Percentiles rank a stretch among this genome's conserved stretches.
Evolutionary conservation across 208 protist genomes (phyloP).

Genomic region (Wallacemonas sp.): DNA sequence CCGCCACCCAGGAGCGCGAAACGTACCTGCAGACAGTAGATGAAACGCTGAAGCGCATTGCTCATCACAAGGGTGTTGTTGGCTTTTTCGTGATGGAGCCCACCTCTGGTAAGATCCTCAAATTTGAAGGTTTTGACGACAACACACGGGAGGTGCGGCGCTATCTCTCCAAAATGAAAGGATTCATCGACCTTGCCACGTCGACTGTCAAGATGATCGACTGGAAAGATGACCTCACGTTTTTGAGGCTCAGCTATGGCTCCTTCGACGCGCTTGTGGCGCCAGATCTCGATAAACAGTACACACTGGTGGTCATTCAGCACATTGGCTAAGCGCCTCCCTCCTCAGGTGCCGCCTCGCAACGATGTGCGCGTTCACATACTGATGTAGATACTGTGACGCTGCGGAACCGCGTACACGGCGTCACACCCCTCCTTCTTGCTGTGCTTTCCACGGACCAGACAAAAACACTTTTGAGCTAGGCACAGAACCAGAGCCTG

Average conservation of each 20-base stretch:
- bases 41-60: constrained; percentile 67
- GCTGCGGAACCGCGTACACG: too few relatives aligned
- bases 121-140: constrained; percentile 55
- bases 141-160: constrained; percentile 34
- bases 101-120: constrained; percentile 47
- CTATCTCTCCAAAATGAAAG: constrained; percentile 64
- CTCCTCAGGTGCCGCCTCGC: too few relatives aligned
- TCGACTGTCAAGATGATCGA: constrained; percentile 80
- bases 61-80: constrained; percentile 69
- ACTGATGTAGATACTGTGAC: too few relatives aligned
- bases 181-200: constrained; percentile 60
- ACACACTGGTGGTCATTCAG: constrained; percentile 79
- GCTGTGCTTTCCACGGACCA: too few relatives aligned
- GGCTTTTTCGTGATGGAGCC: constrained; percentile 82
- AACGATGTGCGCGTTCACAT: neutral
- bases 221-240: constrained; percentile 76
- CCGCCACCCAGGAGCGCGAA: constrained; percentile 41
- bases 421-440: too few relatives aligned
- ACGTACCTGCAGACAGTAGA: constrained; percentile 63
- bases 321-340: too few relatives aligned
- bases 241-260: constrained; percentile 72
- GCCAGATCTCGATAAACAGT: constrained; percentile 75
- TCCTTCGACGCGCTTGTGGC: constrained; percentile 72
- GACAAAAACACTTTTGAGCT: too few relatives aligned
- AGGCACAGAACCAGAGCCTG: too few relatives aligned